Evolutionary conservation across 2,329 filamentous ascomycete species (phyloP).

Genomic region (Ascochyta rabiei): DNA sequence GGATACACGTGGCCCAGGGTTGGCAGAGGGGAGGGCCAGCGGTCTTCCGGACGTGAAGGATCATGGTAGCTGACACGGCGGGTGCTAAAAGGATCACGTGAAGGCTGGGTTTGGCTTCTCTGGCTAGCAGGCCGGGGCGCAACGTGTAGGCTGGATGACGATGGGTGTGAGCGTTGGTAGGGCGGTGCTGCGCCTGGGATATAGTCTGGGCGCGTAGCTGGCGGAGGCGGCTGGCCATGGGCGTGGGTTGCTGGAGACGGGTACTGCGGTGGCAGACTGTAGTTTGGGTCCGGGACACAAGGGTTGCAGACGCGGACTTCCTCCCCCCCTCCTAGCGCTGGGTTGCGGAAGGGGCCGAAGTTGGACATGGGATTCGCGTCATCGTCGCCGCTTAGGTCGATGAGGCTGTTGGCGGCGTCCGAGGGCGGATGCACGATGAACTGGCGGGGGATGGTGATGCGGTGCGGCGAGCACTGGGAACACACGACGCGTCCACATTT

Average conservation of each 20-base stretch:
- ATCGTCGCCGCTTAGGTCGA: constrained; percentile 55
- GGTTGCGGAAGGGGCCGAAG: constrained; percentile 49
- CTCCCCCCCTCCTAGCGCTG: constrained; percentile 66
- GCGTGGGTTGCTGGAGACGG: not conserved
- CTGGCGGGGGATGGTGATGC: constrained; percentile 91
- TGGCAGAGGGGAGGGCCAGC: constrained; percentile 34
- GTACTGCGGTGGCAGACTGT: constrained; percentile 62
- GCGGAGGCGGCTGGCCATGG: not conserved
- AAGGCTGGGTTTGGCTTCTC: constrained; percentile 22
- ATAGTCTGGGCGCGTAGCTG: constrained; percentile 16
- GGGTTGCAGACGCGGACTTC: constrained; percentile 75
- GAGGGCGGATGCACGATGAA: constrained; percentile 80
- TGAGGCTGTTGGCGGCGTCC: constrained; percentile 33
- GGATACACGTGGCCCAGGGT: constrained; percentile 19
- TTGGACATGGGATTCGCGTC: constrained; percentile 32
- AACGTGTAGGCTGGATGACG: constrained; percentile 30
- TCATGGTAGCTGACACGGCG: constrained; percentile 35
- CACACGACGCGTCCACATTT: constrained; percentile 96
- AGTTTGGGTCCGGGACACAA: constrained; percentile 73
- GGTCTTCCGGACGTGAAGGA: constrained; percentile 26
- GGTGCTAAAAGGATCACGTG: constrained; percentile 29
- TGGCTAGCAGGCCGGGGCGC: constrained; percentile 22
- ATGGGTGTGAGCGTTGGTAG: constrained; percentile 28
- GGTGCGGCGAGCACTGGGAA: constrained; percentile 85
- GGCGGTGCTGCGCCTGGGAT: constrained; percentile 15